These are phyloP conservation scores for Yarrowia sp. DNA, from an alignment of 805 yeast species.

Conservation along the genomic window DNA sequence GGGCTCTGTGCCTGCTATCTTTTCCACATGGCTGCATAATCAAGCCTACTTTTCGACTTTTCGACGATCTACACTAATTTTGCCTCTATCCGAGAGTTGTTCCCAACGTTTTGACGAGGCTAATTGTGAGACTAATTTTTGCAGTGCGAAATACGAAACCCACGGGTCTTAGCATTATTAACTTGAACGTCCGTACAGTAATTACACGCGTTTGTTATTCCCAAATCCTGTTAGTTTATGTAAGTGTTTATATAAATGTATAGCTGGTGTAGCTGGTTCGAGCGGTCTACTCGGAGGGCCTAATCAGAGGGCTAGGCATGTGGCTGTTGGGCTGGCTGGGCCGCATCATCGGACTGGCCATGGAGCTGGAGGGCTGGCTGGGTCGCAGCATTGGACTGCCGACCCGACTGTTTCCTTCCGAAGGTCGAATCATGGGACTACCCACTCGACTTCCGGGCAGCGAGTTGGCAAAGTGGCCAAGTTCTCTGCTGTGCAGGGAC, in stretches of 20 bases:
- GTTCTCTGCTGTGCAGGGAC: constrained; percentile 24
- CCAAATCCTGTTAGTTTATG: constrained; percentile 26
- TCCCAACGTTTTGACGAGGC: too few species aligned
- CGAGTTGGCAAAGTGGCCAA: constrained; percentile 34
- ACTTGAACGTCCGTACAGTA: too few species aligned
- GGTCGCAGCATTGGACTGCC: constrained; percentile 27
- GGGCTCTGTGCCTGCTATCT: too few species aligned
- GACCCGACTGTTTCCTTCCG: constrained; percentile 11
- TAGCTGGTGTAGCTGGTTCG: not conserved
- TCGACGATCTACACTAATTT: not conserved
- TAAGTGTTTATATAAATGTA: constrained; percentile 15
- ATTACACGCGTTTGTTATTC: not conserved
- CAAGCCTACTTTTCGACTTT: not conserved
- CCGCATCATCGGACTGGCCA: constrained; percentile 33
- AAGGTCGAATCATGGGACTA: constrained; percentile 30
- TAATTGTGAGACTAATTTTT: too few species aligned
- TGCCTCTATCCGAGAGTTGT: too few species aligned
- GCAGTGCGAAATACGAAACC: too few species aligned
- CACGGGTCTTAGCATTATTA: too few species aligned
- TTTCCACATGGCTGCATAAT: not conserved
- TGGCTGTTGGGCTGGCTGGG: constrained; percentile 24
- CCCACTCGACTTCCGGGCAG: constrained; percentile 36
- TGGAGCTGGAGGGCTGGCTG: constrained; percentile 29
- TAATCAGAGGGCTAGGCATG: constrained; percentile 28
- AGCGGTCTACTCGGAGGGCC: constrained; percentile 17